Base-by-base conservation (phyloP, 2,329 filamentous ascomycete species). In the Cladobotryum protrusum region DNA sequence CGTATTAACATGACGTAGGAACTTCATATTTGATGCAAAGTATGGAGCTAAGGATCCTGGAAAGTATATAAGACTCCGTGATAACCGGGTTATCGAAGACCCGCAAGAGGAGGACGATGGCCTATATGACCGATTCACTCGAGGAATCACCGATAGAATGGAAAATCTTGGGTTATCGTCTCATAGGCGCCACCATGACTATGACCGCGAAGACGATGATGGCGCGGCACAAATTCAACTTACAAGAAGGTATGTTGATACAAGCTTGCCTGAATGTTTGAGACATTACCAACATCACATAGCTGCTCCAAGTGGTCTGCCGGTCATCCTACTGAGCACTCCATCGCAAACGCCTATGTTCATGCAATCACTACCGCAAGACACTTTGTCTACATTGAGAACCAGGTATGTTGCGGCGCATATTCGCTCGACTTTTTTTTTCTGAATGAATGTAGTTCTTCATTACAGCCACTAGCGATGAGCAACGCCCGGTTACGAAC, bases 1-100 rank as follows among this genome's bases (percentile, higher is more conserved):
- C 41, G 1, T 17, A 1, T 1, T 8, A 2, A 17, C 2, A 5
- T 12, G 7, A 33, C 40, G 24, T 40, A 78, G 76, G 78, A 96
- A 96, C 70, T 95, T 88, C 63, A 91, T 96, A 56, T 95, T 82
- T 56, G 77, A 83, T 50, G 82, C 86, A 46, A 96, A 96, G 66
- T 96, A 96, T 63, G 61, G 68, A 47, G 63, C 65, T 41, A 74
- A 74, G 47, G 70, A 76, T 43, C 68, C 73, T 0, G 73, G 73
- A 35, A 78, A 78, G 57, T 82, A 83, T 50, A 57, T 67, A 47
- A 67, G 63, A 33, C 63, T 73, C 41, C 63, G 19, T n/a, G 35
- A 37, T 12, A 17, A 12, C 37, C 72, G 18, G 62, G 69, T 11
- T 65, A 65, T 6, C 65, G 57, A 62, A 9, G 52, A 60, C 3